A percentile compares a stretch with the other conserved stretches of the same genome.
Conservation (phyloP, 225 moss, liverwort and hornwort genomes). For the Bryum argenteum region DNA sequence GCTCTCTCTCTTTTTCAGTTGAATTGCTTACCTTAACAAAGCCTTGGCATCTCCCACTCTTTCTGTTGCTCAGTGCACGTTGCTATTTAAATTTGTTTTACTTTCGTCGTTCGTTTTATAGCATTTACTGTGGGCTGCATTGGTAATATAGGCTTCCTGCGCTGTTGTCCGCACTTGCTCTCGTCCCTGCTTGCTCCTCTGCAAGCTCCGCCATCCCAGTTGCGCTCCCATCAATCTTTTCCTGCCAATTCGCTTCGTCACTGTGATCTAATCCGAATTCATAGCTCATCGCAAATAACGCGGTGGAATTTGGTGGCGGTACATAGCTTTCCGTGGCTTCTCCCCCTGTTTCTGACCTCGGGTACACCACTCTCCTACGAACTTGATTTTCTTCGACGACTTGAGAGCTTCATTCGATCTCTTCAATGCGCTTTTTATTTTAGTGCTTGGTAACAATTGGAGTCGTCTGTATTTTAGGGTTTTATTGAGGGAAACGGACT, state of each 20-base stretch:
- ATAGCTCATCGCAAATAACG: slow-evolving; percentile 9
- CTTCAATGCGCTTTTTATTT: not conserved
- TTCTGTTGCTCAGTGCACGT: too few relatives aligned
- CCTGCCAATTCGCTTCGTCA: not conserved
- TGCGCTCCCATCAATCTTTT: not conserved
- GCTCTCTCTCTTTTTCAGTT: too few relatives aligned
- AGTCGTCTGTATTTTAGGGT: slow-evolving; percentile 35
- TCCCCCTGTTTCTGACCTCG: not conserved
- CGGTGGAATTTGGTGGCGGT: slow-evolving; percentile 30
- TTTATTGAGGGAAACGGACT: slow-evolving; percentile 20
- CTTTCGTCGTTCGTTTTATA: too few relatives aligned
- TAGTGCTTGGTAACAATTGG: slow-evolving; percentile 3
- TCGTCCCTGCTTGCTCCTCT: not conserved
- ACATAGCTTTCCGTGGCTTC: not conserved
- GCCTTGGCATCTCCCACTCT: too few relatives aligned
- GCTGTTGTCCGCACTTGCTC: not conserved
- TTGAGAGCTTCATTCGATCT: slow-evolving; percentile 8
- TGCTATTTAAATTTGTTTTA: too few relatives aligned
- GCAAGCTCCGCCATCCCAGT: not conserved
- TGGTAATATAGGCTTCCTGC: not conserved
- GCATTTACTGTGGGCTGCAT: too few relatives aligned
- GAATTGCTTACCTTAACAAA: too few relatives aligned
- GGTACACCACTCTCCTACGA: slow-evolving; percentile 4
- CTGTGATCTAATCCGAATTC: not conserved
- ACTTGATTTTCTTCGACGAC: slow-evolving; percentile 2